Percentiles rank a stretch among this genome's conserved stretches.
Evolutionary conservation across 176 grass and related monocot species (phyloP).

Genomic region (Guadua angustifolia): DNA sequence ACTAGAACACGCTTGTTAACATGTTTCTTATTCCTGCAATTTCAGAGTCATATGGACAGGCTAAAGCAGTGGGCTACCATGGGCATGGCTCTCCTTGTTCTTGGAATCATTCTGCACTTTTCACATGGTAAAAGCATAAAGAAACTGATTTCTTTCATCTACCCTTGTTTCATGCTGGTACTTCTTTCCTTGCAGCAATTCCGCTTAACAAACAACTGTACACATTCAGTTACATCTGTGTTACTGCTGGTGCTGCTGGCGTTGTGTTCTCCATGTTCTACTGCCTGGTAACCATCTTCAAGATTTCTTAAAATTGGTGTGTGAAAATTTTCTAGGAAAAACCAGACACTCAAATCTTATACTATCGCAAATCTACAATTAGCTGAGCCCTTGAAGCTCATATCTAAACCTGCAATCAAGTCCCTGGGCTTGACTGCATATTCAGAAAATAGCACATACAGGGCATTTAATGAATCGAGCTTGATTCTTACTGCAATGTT

Average conservation of each 20-base stretch:
- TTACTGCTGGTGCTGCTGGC: conserved; percentile 77
- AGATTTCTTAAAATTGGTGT: background rate
- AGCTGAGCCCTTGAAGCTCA: background rate
- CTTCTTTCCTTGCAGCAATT: conserved; percentile 56
- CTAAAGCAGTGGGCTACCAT: conserved; percentile 77
- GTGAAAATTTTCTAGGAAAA: background rate
- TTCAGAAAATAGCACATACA: background rate
- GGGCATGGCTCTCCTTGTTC: conserved; percentile 64
- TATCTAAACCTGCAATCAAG: background rate
- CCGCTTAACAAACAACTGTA: conserved; percentile 93
- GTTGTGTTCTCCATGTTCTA: conserved; percentile 72
- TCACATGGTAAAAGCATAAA: conserved; percentile 60
- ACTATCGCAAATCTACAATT: background rate
- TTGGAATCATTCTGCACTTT: conserved; percentile 87
- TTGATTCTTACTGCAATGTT: background rate
- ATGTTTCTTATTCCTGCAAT: conserved; percentile 22
- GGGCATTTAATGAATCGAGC: background rate
- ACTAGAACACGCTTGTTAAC: background rate
- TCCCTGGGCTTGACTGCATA: background rate
- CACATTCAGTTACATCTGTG: conserved; percentile 82
- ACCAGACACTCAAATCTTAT: background rate
- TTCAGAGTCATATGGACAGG: conserved; percentile 66
- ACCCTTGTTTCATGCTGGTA: background rate
- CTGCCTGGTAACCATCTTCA: conserved; percentile 57
- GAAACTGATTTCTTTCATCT: background rate